Evolutionary conservation across 495 filamentous ascomycete species (phyloP), one percentile per base, ranked within the genome.

Genomic region (Podospora tetraspora): DNA sequence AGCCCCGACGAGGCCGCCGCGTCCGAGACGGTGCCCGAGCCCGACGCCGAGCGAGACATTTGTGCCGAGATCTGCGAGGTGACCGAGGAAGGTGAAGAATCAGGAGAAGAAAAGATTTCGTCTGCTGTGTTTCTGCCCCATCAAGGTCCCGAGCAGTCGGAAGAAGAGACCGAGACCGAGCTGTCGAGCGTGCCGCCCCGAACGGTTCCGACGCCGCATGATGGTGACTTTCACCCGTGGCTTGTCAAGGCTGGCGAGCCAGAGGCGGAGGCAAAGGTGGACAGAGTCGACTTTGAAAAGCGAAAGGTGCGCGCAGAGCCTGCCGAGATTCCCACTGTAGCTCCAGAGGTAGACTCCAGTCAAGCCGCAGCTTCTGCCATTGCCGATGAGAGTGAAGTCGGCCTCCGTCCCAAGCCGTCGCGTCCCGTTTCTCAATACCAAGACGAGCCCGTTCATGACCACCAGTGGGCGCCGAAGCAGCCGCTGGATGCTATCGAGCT

Each of bases 111-210:
- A 74, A 92, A 97, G 77, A 97, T 99, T 61, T 94, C 91, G 10
- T 97, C 94, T 57, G 94, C 94, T 12, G 83, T 97, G 63, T 99
- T 98, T 77, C 86, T 95, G 70, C 95, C 95, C 22, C 95, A 98
- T 81, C 88, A 91, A 79, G 84, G 85, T 64, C 85, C 85, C 73
- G 82, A 86, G 62, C 78, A 84, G 57, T 81, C 84, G 68, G 75
- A 81, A 67, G 81, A 87, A 65, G 63, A 65, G 57, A 52, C 43
- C 66, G 75, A 79, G 68, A 66, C 72, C 69, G 77, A 76, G 71
- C 81, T 71, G 62, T 77, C 69, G 76, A 77, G 69, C 66, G 79
- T 57, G 65, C 80, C 66, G 66, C 74, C 68, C 60, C 71, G 74
- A 65, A 23, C 68, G 16, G 37, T 52, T 11, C 68, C 66, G 25